phyloP scores from a whole-genome alignment of 495 filamentous ascomycete species.

The Aspergillus bridgeri region DNA sequence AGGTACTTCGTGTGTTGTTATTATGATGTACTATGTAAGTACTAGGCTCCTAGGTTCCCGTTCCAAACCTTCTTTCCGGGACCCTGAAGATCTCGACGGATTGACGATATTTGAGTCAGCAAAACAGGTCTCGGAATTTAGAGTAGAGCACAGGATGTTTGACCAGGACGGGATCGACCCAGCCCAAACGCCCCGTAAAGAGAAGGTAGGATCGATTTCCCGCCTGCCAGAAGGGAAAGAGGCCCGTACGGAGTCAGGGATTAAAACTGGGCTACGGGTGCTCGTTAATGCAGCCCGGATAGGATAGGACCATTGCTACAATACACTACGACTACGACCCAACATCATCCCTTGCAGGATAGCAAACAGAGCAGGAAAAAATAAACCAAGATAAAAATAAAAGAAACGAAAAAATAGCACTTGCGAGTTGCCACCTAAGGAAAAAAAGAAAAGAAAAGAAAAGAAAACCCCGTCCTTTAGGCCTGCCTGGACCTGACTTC shows the following conservation, averaged over 20 bases:
- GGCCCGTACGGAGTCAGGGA: not conserved
- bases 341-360: not conserved
- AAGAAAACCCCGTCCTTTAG: not conserved
- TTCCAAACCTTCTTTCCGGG: slow-evolving; percentile 7
- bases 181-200: not conserved
- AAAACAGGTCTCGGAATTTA: not conserved
- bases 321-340: not conserved
- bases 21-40: too few relatives aligned
- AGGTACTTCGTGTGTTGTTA: too few relatives aligned
- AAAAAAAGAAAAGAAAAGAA: too few relatives aligned
- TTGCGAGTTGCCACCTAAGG: too few relatives aligned
- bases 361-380: too few relatives aligned
- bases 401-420: not conserved
- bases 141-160: not conserved
- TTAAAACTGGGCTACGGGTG: not conserved
- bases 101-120: slow-evolving; percentile 3
- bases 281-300: not conserved
- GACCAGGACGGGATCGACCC: not conserved
- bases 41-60: not conserved
- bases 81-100: slow-evolving; percentile 12
- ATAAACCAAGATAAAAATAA: too few relatives aligned
- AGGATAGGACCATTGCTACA: not conserved
- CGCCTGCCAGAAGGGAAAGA: not conserved
- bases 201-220: not conserved
- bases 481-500: not conserved